Conservation (phyloP, 2,329 filamentous ascomycete genomes). For the Camptophora hylomeconis region DNA sequence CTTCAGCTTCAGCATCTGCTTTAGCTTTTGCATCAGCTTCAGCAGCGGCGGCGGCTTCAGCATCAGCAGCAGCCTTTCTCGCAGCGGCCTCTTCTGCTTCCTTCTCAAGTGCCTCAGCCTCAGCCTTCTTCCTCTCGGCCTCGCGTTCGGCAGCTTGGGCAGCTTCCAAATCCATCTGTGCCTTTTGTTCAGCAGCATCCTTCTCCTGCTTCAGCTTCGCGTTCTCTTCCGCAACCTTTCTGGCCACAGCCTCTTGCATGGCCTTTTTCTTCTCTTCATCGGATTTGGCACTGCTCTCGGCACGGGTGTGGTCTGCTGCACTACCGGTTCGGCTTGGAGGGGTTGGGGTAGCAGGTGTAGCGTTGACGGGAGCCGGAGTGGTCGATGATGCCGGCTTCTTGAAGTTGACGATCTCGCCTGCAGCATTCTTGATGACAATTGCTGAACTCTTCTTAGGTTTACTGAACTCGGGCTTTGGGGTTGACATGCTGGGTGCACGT, state of each 20-base stretch:
- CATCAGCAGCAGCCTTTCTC: slow-evolving; percentile 16
- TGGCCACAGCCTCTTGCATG: slow-evolving; percentile 44
- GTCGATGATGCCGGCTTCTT: slow-evolving; percentile 56
- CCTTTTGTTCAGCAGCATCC: slow-evolving; percentile 21
- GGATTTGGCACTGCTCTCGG: slow-evolving; percentile 62
- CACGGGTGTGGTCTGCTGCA: slow-evolving; percentile 52
- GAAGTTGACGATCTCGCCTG: slow-evolving; percentile 61
- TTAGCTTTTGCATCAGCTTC: slow-evolving; percentile 15
- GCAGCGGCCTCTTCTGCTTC: slow-evolving; percentile 18
- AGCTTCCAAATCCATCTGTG: slow-evolving; percentile 28
- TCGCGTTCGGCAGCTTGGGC: slow-evolving; percentile 25
- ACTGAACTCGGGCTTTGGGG: slow-evolving; percentile 49
- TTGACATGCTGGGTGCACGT: slow-evolving; percentile 45
- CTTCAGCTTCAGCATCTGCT: slow-evolving; percentile 28
- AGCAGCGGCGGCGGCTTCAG: slow-evolving; percentile 14
- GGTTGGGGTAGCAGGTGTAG: slow-evolving; percentile 57
- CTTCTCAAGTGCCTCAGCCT: slow-evolving; percentile 10
- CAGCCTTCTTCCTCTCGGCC: slow-evolving; percentile 9
- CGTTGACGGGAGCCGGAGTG: slow-evolving; percentile 40
- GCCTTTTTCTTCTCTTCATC: slow-evolving; percentile 71
- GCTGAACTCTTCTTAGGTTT: slow-evolving; percentile 55
- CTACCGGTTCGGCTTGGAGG: slow-evolving; percentile 66
- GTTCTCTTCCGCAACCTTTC: slow-evolving; percentile 44
- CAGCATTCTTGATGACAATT: slow-evolving; percentile 72
- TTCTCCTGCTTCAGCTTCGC: slow-evolving; percentile 29